Evolutionary conservation across 202 grass and related monocot genomes (phyloP).

Genomic region (Hordeum pubiflorum): DNA sequence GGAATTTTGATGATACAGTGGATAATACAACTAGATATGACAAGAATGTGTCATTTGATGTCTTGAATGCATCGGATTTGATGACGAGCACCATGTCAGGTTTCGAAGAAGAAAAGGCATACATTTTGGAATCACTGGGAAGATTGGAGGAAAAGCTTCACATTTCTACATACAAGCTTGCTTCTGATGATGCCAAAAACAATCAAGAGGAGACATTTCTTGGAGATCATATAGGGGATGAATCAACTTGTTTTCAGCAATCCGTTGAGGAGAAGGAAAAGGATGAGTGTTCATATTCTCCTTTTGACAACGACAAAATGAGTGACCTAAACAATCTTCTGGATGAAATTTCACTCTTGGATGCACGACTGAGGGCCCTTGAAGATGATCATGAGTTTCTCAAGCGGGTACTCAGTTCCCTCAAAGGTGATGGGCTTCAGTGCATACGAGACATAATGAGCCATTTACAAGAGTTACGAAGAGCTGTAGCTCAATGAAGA

Average conservation of each 20-base stretch:
- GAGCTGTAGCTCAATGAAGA: constrained; percentile 11
- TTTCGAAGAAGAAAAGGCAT: constrained; percentile 58
- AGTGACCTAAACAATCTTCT: constrained; percentile 10
- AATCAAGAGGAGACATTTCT: background rate
- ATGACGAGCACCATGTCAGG: constrained; percentile 35
- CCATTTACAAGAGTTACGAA: constrained; percentile 55
- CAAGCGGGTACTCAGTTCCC: constrained; percentile 39
- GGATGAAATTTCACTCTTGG: constrained; percentile 37
- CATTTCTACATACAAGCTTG: constrained; percentile 17
- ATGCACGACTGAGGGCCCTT: constrained; percentile 41
- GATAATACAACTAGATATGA: background rate
- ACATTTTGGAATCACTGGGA: constrained; percentile 43
- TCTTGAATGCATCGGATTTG: constrained; percentile 10
- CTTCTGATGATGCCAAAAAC: constrained; percentile 5
- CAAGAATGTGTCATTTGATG: background rate
- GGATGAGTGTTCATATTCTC: constrained; percentile 10
- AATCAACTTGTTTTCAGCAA: constrained; percentile 19
- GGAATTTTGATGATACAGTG: background rate
- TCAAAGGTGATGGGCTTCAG: constrained; percentile 48
- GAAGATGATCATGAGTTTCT: constrained; percentile 63
- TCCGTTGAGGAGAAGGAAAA: constrained; percentile 2
- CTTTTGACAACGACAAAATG: background rate
- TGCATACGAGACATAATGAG: constrained; percentile 54
- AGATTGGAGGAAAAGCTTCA: constrained; percentile 45
- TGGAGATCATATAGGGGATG: constrained; percentile 17